Percentiles rank a stretch among this genome's conserved stretches.
phyloP scores from a whole-genome alignment of 2,329 filamentous ascomycete genomes.

The Chrysoporthe austroafricana region DNA sequence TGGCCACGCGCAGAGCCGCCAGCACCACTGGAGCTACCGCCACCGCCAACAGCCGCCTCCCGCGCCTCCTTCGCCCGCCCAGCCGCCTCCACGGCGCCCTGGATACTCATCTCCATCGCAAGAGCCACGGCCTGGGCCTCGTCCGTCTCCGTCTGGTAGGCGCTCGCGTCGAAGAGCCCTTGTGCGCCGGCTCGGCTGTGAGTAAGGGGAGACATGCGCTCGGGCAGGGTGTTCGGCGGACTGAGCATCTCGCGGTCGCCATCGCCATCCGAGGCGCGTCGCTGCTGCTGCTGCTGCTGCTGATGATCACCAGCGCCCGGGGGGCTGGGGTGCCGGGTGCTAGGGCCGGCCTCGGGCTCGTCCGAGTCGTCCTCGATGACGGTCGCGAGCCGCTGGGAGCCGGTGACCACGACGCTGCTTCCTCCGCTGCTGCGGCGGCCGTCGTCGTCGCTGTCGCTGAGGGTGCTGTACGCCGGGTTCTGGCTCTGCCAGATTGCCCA shows the following conservation, averaged over 20 bases:
- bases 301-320: background rate
- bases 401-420: background rate
- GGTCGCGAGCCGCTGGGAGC: background rate
- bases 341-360: no score
- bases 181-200: background rate
- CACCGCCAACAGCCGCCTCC: background rate
- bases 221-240: background rate
- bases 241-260: background rate
- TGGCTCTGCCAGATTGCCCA: no score
- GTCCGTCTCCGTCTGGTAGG: background rate
- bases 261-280: background rate
- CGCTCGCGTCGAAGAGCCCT: background rate
- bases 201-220: background rate
- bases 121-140: background rate
- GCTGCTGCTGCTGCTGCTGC: background rate
- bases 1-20: background rate
- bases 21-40: background rate
- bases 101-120: background rate
- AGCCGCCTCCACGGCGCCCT: background rate
- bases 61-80: background rate
- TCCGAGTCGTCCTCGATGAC: constrained; percentile 7
- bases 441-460: no score
- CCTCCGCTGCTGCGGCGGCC: no score
- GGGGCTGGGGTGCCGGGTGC: no score
- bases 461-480: background rate